A percentile compares a stretch with the other conserved stretches of the same genome.
phyloP scores from a whole-genome alignment of 169 alveolate genomes.

The Plasmodium fragile region DNA sequence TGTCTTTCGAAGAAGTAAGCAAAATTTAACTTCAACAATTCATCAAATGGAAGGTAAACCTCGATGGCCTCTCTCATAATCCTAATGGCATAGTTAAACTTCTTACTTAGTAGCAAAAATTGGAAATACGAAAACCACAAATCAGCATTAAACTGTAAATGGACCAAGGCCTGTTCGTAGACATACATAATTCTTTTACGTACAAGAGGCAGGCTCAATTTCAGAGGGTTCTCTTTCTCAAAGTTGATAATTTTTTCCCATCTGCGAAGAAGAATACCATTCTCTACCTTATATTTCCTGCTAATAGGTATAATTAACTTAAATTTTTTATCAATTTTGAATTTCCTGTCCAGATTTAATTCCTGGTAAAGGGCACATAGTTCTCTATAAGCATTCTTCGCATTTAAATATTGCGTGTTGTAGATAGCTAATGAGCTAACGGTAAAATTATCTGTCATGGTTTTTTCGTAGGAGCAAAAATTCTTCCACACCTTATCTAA shows the following conservation, averaged over 20 bases:
- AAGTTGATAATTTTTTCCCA: constrained; percentile 84
- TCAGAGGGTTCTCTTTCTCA: constrained; percentile 83
- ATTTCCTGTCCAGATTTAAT: constrained; percentile 63
- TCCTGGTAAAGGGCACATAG: constrained; percentile 39
- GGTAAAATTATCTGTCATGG: constrained; percentile 25
- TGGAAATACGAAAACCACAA: constrained; percentile 86
- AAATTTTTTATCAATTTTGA: constrained; percentile 57
- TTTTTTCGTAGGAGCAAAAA: constrained; percentile 77
- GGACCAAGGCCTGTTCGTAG: constrained; percentile 78
- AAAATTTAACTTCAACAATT: constrained; percentile 58
- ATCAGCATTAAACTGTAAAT: constrained; percentile 77
- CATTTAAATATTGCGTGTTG: constrained; percentile 54
- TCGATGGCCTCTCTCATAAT: constrained; percentile 65
- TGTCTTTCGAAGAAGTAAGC: constrained; percentile 71
- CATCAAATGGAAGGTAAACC: constrained; percentile 65
- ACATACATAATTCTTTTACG: constrained; percentile 80
- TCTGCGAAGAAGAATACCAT: constrained; percentile 12
- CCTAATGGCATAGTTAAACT: constrained; percentile 74
- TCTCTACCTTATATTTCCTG: constrained; percentile 64
- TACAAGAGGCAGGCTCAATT: constrained; percentile 44
- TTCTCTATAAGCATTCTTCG: constrained; percentile 69
- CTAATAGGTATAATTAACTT: constrained; percentile 79
- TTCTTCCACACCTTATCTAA: constrained; percentile 84
- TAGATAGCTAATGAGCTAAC: constrained; percentile 22
- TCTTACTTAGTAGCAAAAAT: constrained; percentile 76